phyloP scores from a whole-genome alignment of 345 rosid species.

The Camelina laxa region DNA sequence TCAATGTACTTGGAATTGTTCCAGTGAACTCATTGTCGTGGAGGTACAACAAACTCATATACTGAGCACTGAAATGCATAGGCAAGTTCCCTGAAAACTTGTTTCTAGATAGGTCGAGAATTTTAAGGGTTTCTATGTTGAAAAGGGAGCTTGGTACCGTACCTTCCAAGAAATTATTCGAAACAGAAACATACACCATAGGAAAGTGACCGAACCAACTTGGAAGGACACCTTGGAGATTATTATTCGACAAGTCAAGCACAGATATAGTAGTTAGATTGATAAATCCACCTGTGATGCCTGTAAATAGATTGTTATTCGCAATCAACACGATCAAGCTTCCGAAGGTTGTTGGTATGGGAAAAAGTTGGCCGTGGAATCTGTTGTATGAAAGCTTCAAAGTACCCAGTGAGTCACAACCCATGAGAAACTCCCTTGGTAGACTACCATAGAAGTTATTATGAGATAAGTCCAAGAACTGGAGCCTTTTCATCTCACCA shows the following conservation, averaged over 20 bases:
- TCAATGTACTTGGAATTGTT: not conserved
- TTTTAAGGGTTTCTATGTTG: not conserved
- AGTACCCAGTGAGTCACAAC: not conserved
- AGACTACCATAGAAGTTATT: conserved; percentile 5
- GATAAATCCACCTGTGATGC: not conserved
- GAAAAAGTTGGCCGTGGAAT: too few relatives aligned
- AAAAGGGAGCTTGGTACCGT: not conserved
- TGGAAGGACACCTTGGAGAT: conserved; percentile 17
- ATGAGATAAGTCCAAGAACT: conserved; percentile 23
- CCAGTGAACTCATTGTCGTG: conserved; percentile 19
- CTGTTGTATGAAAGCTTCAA: conserved; percentile 30
- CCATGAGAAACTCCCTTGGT: not conserved
- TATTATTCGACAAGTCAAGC: conserved; percentile 17
- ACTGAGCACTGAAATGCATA: too few relatives aligned
- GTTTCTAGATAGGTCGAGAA: conserved; percentile 35
- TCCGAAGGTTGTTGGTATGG: too few relatives aligned
- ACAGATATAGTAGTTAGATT: not conserved
- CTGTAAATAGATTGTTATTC: conserved; percentile 13
- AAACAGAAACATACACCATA: not conserved
- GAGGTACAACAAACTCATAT: not conserved
- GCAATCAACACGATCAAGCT: too few relatives aligned
- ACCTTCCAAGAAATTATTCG: conserved; percentile 27
- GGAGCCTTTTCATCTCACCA: not conserved
- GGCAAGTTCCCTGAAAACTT: conserved; percentile 27
- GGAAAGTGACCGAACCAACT: not conserved